Evolutionary conservation across 805 yeast genomes (phyloP).

Genomic region (Candida tammaniensis): DNA sequence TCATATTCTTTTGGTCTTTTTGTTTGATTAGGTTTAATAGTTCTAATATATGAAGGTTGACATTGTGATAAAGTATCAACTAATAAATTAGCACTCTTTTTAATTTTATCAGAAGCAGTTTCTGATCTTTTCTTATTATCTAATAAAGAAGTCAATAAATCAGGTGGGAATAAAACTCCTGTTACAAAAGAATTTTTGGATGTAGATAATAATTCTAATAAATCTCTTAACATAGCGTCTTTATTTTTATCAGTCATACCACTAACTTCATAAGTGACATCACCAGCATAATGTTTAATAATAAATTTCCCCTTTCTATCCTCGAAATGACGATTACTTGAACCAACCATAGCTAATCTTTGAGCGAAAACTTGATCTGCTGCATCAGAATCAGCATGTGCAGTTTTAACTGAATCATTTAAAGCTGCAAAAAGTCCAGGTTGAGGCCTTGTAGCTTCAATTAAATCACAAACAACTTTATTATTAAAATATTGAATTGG

Average conservation of each 20-base stretch:
- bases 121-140: slow-evolving; percentile 83
- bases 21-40: slow-evolving; percentile 95
- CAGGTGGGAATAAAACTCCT: slow-evolving; percentile 42
- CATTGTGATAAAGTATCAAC: slow-evolving; percentile 87
- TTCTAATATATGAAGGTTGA: slow-evolving; percentile 95
- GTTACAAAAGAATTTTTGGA: slow-evolving; percentile 71
- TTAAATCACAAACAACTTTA: slow-evolving; percentile 93
- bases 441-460: slow-evolving; percentile 83
- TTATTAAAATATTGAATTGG: slow-evolving; percentile 96
- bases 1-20: slow-evolving; percentile 90
- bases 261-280: slow-evolving; percentile 85
- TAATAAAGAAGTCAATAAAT: slow-evolving; percentile 29
- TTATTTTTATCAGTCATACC: slow-evolving; percentile 97
- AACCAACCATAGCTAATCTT: slow-evolving; percentile 76
- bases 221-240: slow-evolving; percentile 86
- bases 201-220: slow-evolving; percentile 73
- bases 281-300: slow-evolving; percentile 97
- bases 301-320: slow-evolving; percentile 83
- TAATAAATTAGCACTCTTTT: slow-evolving; percentile 82
- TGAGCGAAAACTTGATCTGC: slow-evolving; percentile 97
- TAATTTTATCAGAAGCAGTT: slow-evolving; percentile 94
- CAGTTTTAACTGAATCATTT: slow-evolving; percentile 96
- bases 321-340: slow-evolving; percentile 83
- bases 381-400: slow-evolving; percentile 95
- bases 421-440: slow-evolving; percentile 96